Evolutionary conservation across 75 land plant genomes (phyloP).

Genomic region (Sequoia sempervirens): DNA sequence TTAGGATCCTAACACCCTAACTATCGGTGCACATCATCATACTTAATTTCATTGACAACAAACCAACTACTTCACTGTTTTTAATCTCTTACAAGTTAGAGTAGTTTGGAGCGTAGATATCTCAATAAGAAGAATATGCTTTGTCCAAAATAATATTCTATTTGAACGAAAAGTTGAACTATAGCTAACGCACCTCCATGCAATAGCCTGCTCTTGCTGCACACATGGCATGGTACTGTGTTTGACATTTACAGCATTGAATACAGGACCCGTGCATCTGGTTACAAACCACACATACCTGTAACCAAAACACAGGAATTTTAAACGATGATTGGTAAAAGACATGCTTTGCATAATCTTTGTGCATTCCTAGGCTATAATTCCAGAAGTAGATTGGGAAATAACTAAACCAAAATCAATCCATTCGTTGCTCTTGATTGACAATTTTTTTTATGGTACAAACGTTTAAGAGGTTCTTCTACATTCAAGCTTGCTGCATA

Average conservation of each 20-base stretch:
- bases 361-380: neutral
- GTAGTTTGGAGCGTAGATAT: too few relatives aligned
- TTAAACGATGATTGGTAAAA: neutral
- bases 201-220: slow-evolving; percentile 91
- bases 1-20: too few relatives aligned
- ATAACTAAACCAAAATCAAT: slow-evolving; percentile 1
- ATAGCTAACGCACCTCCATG: slow-evolving; percentile 66
- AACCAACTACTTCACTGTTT: too few relatives aligned
- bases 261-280: slow-evolving; percentile 94
- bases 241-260: slow-evolving; percentile 78
- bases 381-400: neutral
- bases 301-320: slow-evolving; percentile 2
- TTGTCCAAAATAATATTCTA: neutral
- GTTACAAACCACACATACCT: slow-evolving; percentile 81
- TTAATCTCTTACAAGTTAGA: too few relatives aligned
- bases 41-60: too few relatives aligned
- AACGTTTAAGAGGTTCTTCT: neutral
- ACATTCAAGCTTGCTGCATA: neutral
- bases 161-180: neutral
- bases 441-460: neutral
- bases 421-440: neutral
- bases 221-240: slow-evolving; percentile 89
- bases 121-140: too few relatives aligned
- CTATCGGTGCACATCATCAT: too few relatives aligned
- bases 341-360: neutral